Evolutionary conservation across 768 basidiomycete species (phyloP).

Genomic region (Gyrodon lividus): DNA sequence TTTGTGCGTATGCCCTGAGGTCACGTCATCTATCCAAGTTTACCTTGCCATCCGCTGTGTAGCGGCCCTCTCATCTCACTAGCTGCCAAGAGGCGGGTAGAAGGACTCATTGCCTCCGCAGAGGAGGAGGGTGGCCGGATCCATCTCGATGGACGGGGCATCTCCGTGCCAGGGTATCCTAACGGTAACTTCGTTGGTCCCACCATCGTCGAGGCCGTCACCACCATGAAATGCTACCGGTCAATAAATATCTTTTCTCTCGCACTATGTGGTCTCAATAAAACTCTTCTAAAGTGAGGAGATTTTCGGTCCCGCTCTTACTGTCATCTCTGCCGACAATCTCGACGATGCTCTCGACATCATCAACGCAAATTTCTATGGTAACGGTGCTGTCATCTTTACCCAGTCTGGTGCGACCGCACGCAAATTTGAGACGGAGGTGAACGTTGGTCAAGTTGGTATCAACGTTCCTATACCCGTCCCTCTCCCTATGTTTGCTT

Average conservation of each 20-base stretch:
- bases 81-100: constrained; percentile 75
- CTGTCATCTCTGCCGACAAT: constrained; percentile 74
- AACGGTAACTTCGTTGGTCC: constrained; percentile 95
- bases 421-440: constrained; percentile 83
- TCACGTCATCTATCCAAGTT: not conserved
- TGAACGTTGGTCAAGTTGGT: constrained; percentile 91
- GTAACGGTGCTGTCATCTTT: constrained; percentile 94
- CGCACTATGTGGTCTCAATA: not conserved
- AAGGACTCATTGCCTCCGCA: constrained; percentile 69
- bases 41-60: constrained; percentile 2
- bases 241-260: constrained; percentile 35
- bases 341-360: constrained; percentile 89
- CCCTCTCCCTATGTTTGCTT: constrained; percentile 91
- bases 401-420: constrained; percentile 96
- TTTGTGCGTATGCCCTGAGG: constrained; percentile 45
- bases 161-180: constrained; percentile 69
- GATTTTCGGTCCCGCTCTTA: constrained; percentile 91
- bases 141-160: constrained; percentile 78
- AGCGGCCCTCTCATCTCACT: constrained; percentile 84
- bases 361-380: constrained; percentile 87
- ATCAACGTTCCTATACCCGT: constrained; percentile 94
- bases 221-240: constrained; percentile 86
- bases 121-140: constrained; percentile 83
- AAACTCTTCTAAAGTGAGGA: constrained; percentile 64
- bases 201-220: constrained; percentile 81